A percentile compares a stretch with the other conserved stretches of the same genome.
Conservation (phyloP, 371 early-diverging fungal genomes). For the Saksenaea oblongispora region DNA sequence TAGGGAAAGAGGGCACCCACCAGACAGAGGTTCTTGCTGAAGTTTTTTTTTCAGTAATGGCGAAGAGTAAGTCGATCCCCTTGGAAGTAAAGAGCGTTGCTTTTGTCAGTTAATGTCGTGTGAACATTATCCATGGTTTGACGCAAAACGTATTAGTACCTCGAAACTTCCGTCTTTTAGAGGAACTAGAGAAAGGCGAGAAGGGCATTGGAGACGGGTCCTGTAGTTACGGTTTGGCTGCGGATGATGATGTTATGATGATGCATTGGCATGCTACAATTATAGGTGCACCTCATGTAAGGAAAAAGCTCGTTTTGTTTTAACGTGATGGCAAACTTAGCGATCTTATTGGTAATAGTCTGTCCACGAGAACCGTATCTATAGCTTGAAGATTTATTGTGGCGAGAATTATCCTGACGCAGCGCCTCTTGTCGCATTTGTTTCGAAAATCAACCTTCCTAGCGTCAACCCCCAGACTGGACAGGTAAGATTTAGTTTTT, state of each 20-base stretch:
- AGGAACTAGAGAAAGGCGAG: slow-evolving; percentile 97
- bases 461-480: slow-evolving; percentile 85
- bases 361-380: slow-evolving; percentile 93
- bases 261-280: slow-evolving; percentile 95
- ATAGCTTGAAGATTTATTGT: slow-evolving; percentile 83
- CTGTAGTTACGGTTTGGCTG: slow-evolving; percentile 90
- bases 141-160: slow-evolving; percentile 65
- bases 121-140: slow-evolving; percentile 1
- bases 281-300: slow-evolving; percentile 92
- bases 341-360: slow-evolving; percentile 53
- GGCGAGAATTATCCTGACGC: slow-evolving; percentile 84
- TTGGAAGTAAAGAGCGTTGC: background rate
- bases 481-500: slow-evolving; percentile 48
- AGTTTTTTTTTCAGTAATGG: slow-evolving; percentile 5
- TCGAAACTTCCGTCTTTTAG: slow-evolving; percentile 94
- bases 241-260: slow-evolving; percentile 83
- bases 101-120: background rate
- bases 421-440: slow-evolving; percentile 81
- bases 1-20: background rate
- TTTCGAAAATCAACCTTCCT: slow-evolving; percentile 86
- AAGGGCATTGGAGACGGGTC: slow-evolving; percentile 96
- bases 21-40: background rate
- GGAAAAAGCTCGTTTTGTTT: slow-evolving; percentile 7
- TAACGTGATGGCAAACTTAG: background rate
- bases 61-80: background rate